Evolutionary conservation across 2,329 filamentous ascomycete genomes (phyloP).

Genomic region (Colletotrichum tabaci): DNA sequence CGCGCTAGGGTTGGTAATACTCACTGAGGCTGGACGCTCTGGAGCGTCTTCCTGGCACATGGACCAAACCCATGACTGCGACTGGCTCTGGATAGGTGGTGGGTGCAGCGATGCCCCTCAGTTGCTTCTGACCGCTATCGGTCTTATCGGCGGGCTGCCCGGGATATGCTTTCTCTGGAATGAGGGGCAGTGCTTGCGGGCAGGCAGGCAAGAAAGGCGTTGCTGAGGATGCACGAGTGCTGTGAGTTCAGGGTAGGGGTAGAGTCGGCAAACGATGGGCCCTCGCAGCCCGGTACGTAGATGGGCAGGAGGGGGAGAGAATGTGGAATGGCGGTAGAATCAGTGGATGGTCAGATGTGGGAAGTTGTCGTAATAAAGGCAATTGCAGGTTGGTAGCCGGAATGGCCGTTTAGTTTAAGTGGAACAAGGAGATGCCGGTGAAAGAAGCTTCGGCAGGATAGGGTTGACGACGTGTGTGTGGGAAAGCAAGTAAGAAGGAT

Average conservation of each 20-base stretch:
- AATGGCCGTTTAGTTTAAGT: constrained; percentile 5
- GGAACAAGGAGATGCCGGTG: constrained; percentile 20
- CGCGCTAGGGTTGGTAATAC: constrained; percentile 40
- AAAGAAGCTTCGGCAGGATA: constrained; percentile 17
- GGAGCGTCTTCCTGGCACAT: constrained; percentile 44
- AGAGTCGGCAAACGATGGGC: constrained; percentile 37
- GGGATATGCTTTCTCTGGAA: constrained; percentile 36
- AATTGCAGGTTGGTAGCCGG: constrained; percentile 4
- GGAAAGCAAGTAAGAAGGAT: constrained; percentile 15
- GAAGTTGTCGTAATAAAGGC: constrained; percentile 32
- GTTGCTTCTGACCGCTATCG: constrained; percentile 36
- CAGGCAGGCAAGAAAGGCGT: constrained; percentile 10
- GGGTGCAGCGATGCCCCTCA: constrained; percentile 40
- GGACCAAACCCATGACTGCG: constrained; percentile 44
- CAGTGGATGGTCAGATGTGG: constrained; percentile 30
- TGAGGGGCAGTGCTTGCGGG: constrained; percentile 39
- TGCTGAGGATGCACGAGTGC: constrained; percentile 13
- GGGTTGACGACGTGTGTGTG: constrained; percentile 22
- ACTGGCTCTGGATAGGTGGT: constrained; percentile 40
- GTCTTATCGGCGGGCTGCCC: constrained; percentile 39
- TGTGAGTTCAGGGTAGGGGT: background rate
- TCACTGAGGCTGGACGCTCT: constrained; percentile 43
- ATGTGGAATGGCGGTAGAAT: constrained; percentile 15
- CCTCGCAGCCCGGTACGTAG: constrained; percentile 28
- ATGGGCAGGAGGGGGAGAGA: constrained; percentile 1